Conservation (phyloP, 306 rosid genomes). For the Malus sylvestris region DNA sequence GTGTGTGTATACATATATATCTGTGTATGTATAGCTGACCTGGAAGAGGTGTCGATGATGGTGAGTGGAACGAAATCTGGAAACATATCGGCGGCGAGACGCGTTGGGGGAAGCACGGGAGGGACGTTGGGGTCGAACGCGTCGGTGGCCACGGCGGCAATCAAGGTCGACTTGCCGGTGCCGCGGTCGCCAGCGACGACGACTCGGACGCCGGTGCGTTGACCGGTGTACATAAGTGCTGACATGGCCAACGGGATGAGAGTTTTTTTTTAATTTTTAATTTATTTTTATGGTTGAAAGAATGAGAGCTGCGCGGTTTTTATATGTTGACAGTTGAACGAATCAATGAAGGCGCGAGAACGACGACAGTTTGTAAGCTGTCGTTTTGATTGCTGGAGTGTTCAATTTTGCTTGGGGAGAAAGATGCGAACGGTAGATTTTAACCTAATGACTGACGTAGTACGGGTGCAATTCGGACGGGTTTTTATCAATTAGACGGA, state of each 20-base stretch:
- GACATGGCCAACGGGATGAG: not conserved
- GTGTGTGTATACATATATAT: not conserved
- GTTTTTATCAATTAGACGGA: too few species aligned
- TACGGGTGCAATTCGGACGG: too few species aligned
- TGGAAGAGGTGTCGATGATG: constrained; percentile 70
- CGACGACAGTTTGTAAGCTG: not conserved
- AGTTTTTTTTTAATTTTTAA: too few species aligned
- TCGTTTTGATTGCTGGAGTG: not conserved
- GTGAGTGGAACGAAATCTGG: constrained; percentile 62
- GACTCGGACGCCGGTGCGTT: constrained; percentile 51
- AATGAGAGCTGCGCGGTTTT: not conserved
- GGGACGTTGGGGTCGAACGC: constrained; percentile 52
- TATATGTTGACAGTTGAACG: not conserved
- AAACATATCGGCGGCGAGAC: constrained; percentile 64
- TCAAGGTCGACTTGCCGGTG: constrained; percentile 75
- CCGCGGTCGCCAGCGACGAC: constrained; percentile 58
- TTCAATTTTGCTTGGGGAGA: not conserved
- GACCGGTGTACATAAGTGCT: not conserved
- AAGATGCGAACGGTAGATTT: not conserved
- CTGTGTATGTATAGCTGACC: constrained; percentile 24
- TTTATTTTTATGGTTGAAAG: not conserved
- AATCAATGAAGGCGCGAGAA: not conserved
- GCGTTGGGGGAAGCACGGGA: constrained; percentile 62
- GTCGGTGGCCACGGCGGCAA: constrained; percentile 55
- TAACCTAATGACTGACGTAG: too few species aligned